Evolutionary conservation across 805 yeast genomes (phyloP), one percentile per base, ranked within the genome.

Genomic region (Cyberlindnera lachancei): DNA sequence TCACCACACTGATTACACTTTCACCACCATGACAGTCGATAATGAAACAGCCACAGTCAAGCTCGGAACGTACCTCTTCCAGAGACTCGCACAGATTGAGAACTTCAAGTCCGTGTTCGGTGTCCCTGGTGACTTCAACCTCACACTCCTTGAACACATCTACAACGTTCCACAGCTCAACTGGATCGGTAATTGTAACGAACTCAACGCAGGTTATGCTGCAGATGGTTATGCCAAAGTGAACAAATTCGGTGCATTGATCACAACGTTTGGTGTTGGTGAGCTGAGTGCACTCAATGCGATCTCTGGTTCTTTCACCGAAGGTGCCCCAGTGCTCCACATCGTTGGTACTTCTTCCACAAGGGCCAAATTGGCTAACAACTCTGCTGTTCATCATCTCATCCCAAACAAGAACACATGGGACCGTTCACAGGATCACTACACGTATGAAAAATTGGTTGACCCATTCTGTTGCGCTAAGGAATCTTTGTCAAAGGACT

Each of bases 151-250:
- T 38, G 94, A 83, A 50, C 76, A 78, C 52, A 52, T 81, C 31
- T 73, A 78, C 46, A 51, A 67, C 4, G 66, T 58, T 23, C 57
- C 66, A 23, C 60, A 58, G 12, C 50, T 80, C 40, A 57, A 73
- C 36, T 86, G 94, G 84, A 70, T 83, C 26, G 94, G 94, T 18
- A 73, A 75, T 44, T 82, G 95, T 55, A 88, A 88, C 52, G 96
- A 87, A 60, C 68, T 88, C 45, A 88, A 87, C 48, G 83, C 94
- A 3, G 88, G 94, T 4, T 87, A 87, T 56, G 82, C 94, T 9
- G 87, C 88, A 8, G 95, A 87, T 53, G 96, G 95, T 6, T 88
- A 85, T 48, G 73, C 92, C 14, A 66, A 87, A 41, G 36, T 62
- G 30, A 61, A 60, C 35, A 42, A 44, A 0, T 38, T 63, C 8